Evolutionary conservation across 345 rosid species (phyloP).

Genomic region (Trapa bicornis): DNA sequence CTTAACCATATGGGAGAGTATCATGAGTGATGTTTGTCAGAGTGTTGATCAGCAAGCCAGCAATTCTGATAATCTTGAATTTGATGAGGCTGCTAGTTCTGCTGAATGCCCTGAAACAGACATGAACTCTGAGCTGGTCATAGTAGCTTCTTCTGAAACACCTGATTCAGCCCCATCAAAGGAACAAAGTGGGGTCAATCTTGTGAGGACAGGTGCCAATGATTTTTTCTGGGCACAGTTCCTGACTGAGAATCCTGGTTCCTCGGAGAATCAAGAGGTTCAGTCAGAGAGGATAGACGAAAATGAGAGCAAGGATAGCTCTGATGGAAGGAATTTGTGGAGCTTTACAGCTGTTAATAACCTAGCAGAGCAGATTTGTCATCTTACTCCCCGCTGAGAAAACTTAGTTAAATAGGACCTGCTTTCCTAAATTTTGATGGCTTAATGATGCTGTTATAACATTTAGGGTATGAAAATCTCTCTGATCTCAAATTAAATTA

Average conservation of each 20-base stretch:
- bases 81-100: conserved; percentile 71
- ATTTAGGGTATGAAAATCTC: not conserved
- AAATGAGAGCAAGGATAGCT: conserved; percentile 34
- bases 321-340: conserved; percentile 60
- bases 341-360: conserved; percentile 49
- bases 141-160: conserved; percentile 9
- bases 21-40: conserved; percentile 26
- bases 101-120: conserved; percentile 46
- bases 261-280: conserved; percentile 57
- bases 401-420: conserved; percentile 26
- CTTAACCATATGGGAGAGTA: conserved; percentile 62
- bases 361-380: conserved; percentile 70
- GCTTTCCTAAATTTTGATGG: conserved; percentile 6
- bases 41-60: conserved; percentile 18
- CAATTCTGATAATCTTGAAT: conserved; percentile 20
- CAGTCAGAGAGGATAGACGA: conserved; percentile 65
- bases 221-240: conserved; percentile 95
- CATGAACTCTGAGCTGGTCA: conserved; percentile 3
- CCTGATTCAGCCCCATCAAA: conserved; percentile 24
- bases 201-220: conserved; percentile 54
- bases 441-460: not conserved
- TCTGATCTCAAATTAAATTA: not conserved
- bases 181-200: conserved; percentile 25
- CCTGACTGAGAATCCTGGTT: conserved; percentile 92
- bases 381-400: conserved; percentile 68